Conservation (phyloP, 148 eudicot genomes). For the Chenopodium berlandieri region DNA sequence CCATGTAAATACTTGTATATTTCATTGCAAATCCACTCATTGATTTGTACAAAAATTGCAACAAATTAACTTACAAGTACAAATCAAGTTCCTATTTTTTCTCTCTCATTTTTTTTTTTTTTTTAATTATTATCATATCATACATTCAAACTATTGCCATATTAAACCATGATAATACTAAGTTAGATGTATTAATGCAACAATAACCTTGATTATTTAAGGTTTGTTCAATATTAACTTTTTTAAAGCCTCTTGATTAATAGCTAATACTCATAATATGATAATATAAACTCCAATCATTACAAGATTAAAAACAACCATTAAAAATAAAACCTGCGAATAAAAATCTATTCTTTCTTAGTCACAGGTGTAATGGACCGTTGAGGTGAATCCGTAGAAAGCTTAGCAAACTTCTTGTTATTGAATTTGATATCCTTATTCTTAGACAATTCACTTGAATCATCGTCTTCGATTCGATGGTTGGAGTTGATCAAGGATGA, state of each 20-base stretch:
- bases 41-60: not conserved
- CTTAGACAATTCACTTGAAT: not conserved
- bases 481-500: slow-evolving; percentile 3
- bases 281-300: not conserved
- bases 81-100: not conserved
- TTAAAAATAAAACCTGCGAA: not conserved
- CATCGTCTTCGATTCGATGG: not conserved
- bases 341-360: not conserved
- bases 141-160: not conserved
- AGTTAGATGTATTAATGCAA: not conserved
- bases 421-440: not conserved
- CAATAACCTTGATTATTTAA: not conserved
- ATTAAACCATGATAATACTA: not conserved
- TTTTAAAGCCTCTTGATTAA: too few relatives aligned
- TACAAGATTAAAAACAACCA: not conserved
- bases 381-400: slow-evolving; percentile 2
- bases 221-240: not conserved
- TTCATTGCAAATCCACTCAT: not conserved
- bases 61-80: not conserved
- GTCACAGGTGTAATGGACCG: slow-evolving; percentile 1
- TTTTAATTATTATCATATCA: not conserved
- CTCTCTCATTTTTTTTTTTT: not conserved
- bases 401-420: not conserved
- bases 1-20: too few relatives aligned
- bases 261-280: too few relatives aligned